Conservation (phyloP, 2,329 filamentous ascomycete species). For the Pseudocercospora fijiensis region DNA sequence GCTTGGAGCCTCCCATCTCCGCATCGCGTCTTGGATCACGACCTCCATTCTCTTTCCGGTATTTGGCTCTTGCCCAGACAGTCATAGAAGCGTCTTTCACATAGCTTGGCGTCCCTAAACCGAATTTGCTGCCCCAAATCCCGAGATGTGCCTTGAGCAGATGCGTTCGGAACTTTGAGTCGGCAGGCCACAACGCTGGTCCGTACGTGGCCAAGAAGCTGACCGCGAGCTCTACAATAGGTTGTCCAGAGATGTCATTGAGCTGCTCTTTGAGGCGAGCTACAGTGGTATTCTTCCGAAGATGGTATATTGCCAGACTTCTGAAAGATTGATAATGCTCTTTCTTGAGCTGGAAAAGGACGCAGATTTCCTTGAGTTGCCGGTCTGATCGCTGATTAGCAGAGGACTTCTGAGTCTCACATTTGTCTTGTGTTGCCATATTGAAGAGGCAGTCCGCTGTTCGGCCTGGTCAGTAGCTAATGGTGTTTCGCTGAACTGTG, state of each 20-base stretch:
- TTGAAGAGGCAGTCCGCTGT: neutral
- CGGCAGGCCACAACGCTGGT: neutral
- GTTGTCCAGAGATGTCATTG: neutral
- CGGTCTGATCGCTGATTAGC: neutral
- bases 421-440: neutral
- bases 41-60: neutral
- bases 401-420: neutral
- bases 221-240: neutral
- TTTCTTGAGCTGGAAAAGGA: neutral
- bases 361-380: neutral
- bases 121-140: neutral
- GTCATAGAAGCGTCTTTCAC: neutral
- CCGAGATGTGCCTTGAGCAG: neutral
- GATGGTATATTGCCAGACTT: neutral
- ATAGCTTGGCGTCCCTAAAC: neutral
- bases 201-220: neutral
- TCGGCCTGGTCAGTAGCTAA: neutral
- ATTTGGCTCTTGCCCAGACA: neutral
- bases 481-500: neutral
- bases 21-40: neutral
- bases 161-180: neutral
- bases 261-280: neutral
- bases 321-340: neutral
- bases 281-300: neutral
- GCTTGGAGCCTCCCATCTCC: neutral